Conservation (phyloP, 441 rosid genomes). For the Eutrema salsugineum region DNA sequence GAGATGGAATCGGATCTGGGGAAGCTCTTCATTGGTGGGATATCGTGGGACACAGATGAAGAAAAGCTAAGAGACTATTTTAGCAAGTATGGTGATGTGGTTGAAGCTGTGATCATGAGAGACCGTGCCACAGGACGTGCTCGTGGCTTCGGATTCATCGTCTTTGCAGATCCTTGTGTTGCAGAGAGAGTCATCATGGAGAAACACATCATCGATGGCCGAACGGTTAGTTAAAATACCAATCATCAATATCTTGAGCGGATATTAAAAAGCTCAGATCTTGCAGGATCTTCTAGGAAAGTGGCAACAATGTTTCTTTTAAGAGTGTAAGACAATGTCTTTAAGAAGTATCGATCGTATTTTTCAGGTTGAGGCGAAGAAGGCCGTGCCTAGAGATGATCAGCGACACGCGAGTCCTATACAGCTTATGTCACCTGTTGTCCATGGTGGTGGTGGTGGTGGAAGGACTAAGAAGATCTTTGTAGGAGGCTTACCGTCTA, state of each 20-base stretch:
- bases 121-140: constrained; percentile 68
- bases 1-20: constrained; percentile 81
- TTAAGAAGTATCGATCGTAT: neutral
- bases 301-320: neutral
- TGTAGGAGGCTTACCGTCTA: constrained; percentile 70
- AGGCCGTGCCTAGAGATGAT: constrained; percentile 68
- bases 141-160: constrained; percentile 68
- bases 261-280: neutral
- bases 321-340: neutral
- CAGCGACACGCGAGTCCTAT: constrained; percentile 40
- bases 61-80: constrained; percentile 60
- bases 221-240: constrained; percentile 43
- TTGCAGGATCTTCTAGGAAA: neutral
- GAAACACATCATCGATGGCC: constrained; percentile 67
- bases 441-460: constrained; percentile 36
- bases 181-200: constrained; percentile 66
- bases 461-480: constrained; percentile 59
- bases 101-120: constrained; percentile 68
- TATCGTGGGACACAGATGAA: constrained; percentile 71
- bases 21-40: constrained; percentile 75
- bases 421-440: constrained; percentile 26
- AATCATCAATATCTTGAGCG: neutral
- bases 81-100: constrained; percentile 52
- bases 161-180: constrained; percentile 53
- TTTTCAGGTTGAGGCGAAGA: constrained; percentile 71